Percentiles rank a stretch among this genome's conserved stretches.
Evolutionary conservation across 306 rosid species (phyloP).

Genomic region (Quercus bicolor): DNA sequence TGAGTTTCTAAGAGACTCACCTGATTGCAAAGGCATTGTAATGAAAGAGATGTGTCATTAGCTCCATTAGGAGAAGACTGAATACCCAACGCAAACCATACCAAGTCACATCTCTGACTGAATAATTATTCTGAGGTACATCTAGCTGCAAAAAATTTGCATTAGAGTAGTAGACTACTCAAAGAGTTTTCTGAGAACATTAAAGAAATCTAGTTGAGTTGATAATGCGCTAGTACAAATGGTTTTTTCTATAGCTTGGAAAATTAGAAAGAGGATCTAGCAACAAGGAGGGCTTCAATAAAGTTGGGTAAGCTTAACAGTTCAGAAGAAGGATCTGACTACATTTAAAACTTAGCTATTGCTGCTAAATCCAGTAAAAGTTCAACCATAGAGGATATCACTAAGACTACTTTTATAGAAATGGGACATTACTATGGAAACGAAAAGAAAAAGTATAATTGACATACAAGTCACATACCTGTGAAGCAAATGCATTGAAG

Average conservation of each 20-base stretch:
- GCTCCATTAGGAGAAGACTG: constrained; percentile 71
- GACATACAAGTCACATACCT: constrained; percentile 46
- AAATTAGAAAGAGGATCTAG: background rate
- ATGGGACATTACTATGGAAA: constrained; percentile 10
- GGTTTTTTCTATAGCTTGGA: background rate
- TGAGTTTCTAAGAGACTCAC: constrained; percentile 38
- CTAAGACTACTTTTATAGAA: constrained; percentile 13
- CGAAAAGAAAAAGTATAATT: constrained; percentile 13
- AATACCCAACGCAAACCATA: constrained; percentile 76
- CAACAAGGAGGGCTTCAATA: background rate
- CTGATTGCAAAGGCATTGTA: constrained; percentile 91
- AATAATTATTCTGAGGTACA: constrained; percentile 55
- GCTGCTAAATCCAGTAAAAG: constrained; percentile 6
- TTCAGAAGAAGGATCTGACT: background rate
- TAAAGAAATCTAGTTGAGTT: background rate
- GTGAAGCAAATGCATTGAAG: constrained; percentile 95
- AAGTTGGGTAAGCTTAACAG: constrained; percentile 12
- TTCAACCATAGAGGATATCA: constrained; percentile 10
- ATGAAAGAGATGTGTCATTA: constrained; percentile 75
- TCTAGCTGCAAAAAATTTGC: constrained; percentile 60
- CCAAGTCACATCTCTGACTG: constrained; percentile 43
- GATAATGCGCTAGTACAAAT: background rate
- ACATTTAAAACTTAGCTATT: background rate
- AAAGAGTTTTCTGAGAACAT: background rate
- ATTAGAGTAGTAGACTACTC: background rate